Evolutionary conservation across 805 yeast species (phyloP).

Genomic region (Metschnikowia kunwiensis): DNA sequence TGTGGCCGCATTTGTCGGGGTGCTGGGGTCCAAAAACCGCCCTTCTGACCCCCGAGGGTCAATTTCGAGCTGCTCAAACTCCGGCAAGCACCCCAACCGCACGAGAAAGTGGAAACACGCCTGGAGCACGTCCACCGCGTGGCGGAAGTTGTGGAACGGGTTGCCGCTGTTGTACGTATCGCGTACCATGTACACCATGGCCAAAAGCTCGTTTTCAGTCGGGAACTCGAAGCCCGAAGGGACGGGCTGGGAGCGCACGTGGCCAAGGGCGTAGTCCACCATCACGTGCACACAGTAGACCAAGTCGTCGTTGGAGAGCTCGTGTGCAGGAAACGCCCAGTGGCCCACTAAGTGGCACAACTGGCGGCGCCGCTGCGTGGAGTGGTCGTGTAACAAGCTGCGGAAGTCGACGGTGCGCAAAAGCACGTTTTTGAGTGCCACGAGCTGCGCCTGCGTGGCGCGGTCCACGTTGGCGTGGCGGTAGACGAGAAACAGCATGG

Average conservation of each 20-base stretch:
- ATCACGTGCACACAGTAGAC: conserved; percentile 57
- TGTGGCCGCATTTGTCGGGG: conserved; percentile 1
- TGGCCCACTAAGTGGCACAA: conserved; percentile 46
- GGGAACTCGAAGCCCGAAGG: conserved; percentile 16
- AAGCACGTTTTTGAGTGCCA: conserved; percentile 24
- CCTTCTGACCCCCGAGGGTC: conserved; percentile 32
- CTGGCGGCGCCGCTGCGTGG: conserved; percentile 24
- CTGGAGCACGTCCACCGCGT: conserved; percentile 93
- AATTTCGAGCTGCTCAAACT: conserved; percentile 32
- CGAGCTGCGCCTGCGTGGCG: conserved; percentile 22
- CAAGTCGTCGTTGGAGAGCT: conserved; percentile 61
- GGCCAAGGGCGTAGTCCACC: conserved; percentile 42
- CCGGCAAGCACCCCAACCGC: conserved; percentile 39
- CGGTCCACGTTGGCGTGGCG: conserved; percentile 26
- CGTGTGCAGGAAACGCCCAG: conserved; percentile 74
- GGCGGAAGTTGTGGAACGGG: conserved; percentile 93
- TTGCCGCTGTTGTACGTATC: conserved; percentile 80
- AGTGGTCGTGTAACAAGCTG: conserved; percentile 24
- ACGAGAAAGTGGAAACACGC: conserved; percentile 70
- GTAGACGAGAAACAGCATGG: conserved; percentile 35
- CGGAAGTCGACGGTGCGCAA: conserved; percentile 31
- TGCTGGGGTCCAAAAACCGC: conserved; percentile 12
- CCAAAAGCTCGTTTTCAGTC: conserved; percentile 45
- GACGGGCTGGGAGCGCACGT: conserved; percentile 15
- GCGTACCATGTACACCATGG: conserved; percentile 64